Evolutionary conservation across 225 moss, liverwort and hornwort species (phyloP).

Genomic region (Physcomitrium patens): DNA sequence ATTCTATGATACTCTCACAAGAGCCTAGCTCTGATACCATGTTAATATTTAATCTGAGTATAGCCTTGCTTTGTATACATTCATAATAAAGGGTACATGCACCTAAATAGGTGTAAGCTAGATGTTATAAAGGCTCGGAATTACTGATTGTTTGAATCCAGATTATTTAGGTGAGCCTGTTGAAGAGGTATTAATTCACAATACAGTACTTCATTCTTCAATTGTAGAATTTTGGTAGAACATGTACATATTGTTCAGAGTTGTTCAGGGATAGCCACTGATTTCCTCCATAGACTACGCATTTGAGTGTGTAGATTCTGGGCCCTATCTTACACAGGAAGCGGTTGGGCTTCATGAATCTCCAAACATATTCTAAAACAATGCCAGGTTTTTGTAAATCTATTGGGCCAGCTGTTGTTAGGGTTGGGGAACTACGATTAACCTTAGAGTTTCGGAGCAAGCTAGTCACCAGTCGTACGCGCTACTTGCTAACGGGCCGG

Average conservation of each 20-base stretch:
- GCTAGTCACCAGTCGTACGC: slow-evolving; percentile 57
- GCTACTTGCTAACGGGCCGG: slow-evolving; percentile 59
- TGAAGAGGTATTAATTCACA: no score
- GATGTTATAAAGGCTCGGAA: no score
- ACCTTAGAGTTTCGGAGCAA: slow-evolving; percentile 61
- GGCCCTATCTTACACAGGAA: not conserved
- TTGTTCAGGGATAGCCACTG: not conserved
- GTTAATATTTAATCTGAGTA: no score
- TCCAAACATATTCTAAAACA: not conserved
- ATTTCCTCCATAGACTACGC: slow-evolving; percentile 66
- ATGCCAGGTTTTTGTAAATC: not conserved
- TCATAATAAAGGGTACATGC: no score
- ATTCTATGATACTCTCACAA: no score
- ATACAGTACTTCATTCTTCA: no score
- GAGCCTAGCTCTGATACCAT: no score
- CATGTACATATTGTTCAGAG: not conserved
- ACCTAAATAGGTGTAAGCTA: no score
- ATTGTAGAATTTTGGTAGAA: not conserved
- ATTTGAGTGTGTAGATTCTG: slow-evolving; percentile 64
- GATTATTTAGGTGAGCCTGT: no score
- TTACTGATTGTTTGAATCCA: no score
- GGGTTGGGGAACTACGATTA: slow-evolving; percentile 73
- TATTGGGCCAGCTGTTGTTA: slow-evolving; percentile 34
- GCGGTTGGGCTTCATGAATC: not conserved
- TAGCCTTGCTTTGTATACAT: no score